These are phyloP conservation scores for Cyberlindnera meyerae DNA, from an alignment of 805 yeast genomes.

Conservation along the genomic window DNA sequence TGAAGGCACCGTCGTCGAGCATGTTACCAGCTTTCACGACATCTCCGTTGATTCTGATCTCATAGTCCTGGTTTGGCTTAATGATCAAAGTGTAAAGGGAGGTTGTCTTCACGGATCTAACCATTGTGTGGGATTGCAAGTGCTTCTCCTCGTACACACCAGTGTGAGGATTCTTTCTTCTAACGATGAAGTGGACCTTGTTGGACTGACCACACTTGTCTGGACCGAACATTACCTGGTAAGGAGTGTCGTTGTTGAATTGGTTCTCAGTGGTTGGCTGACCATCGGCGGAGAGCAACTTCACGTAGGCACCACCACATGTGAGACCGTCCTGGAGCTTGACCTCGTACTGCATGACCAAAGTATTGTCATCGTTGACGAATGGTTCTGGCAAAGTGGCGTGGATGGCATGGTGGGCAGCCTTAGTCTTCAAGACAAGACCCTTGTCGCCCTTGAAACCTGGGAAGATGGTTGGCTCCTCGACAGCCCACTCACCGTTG, in stretches of 20 bases:
- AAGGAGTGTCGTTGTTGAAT: conserved; percentile 64
- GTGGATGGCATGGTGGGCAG: conserved; percentile 81
- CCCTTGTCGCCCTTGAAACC: conserved; percentile 69
- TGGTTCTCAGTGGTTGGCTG: conserved; percentile 33
- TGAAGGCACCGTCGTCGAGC: conserved; percentile 47
- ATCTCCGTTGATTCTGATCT: conserved; percentile 79
- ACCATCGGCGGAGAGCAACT: conserved; percentile 51
- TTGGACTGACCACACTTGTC: conserved; percentile 82
- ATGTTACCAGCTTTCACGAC: conserved; percentile 67
- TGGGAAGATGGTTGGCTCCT: conserved; percentile 51
- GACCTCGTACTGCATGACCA: conserved; percentile 87
- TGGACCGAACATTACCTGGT: conserved; percentile 91
- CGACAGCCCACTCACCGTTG: conserved; percentile 72
- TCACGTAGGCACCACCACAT: conserved; percentile 90
- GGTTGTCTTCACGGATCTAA: conserved; percentile 49
- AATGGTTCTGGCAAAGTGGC: conserved; percentile 53
- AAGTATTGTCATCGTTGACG: conserved; percentile 54
- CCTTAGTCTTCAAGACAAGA: conserved; percentile 67
- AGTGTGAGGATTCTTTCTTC: conserved; percentile 48
- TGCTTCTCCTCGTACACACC: conserved; percentile 66
- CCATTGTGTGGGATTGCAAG: conserved; percentile 53
- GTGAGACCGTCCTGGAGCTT: conserved; percentile 72
- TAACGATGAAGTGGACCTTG: conserved; percentile 73
- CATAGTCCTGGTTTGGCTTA: conserved; percentile 59
- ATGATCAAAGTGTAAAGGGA: conserved; percentile 75